Percentiles rank a stretch among this genome's conserved stretches.
phyloP scores from a whole-genome alignment of 2,329 filamentous ascomycete species.

The Fusarium odoratissimum region DNA sequence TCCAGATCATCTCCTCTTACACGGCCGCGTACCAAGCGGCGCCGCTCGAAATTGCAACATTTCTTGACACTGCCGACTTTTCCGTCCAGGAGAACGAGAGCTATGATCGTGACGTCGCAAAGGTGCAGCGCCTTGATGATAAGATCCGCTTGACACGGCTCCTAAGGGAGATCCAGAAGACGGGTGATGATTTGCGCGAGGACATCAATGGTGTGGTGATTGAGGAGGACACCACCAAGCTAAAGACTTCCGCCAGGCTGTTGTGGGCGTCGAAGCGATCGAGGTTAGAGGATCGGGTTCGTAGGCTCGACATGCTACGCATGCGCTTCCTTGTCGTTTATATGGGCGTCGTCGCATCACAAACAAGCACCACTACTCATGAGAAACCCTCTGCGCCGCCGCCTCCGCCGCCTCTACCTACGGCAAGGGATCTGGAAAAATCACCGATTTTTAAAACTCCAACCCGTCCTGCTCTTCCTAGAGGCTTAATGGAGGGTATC shows the following conservation, averaged over 20 bases:
- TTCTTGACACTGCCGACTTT: constrained; percentile 70
- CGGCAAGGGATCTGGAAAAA: constrained; percentile 52
- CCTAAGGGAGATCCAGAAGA: constrained; percentile 71
- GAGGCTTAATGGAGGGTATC: constrained; percentile 57
- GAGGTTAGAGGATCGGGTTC: constrained; percentile 67
- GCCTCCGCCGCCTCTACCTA: constrained; percentile 43
- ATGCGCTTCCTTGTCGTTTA: constrained; percentile 74
- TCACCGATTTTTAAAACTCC: constrained; percentile 45
- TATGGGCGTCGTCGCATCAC: constrained; percentile 66
- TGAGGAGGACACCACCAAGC: constrained; percentile 55
- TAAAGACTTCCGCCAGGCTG: constrained; percentile 63
- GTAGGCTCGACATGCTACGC: constrained; percentile 69
- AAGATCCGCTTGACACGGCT: constrained; percentile 69
- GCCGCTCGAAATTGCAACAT: constrained; percentile 66
- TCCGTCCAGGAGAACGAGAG: constrained; percentile 73
- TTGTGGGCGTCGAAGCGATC: constrained; percentile 68
- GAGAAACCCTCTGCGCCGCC: constrained; percentile 49
- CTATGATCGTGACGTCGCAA: constrained; percentile 70
- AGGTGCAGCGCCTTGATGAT: constrained; percentile 69
- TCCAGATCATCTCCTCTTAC: constrained; percentile 64
- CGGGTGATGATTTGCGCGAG: constrained; percentile 70
- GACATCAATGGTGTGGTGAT: constrained; percentile 65
- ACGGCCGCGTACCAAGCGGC: constrained; percentile 67
- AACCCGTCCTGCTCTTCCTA: constrained; percentile 52
- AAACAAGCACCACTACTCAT: constrained; percentile 41